Conservation (phyloP, 108 stramenopile species). For the Skeletonema menzelii region DNA sequence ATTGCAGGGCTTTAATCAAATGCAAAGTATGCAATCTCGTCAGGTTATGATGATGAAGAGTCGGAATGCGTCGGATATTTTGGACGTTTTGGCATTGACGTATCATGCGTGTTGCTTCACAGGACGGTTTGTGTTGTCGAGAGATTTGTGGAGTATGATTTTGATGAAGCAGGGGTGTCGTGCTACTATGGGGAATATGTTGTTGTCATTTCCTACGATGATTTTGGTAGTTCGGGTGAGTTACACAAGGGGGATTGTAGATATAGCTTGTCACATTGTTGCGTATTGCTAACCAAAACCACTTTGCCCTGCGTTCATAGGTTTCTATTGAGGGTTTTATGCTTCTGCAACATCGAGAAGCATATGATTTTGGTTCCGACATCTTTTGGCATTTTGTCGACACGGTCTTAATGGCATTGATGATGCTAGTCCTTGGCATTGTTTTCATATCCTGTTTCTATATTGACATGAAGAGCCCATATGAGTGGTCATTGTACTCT, state of each 20-base stretch:
- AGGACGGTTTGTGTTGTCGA: background rate
- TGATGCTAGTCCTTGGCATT: constrained; percentile 24
- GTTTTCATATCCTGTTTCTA: constrained; percentile 29
- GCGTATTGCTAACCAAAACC: background rate
- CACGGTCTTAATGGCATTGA: constrained; percentile 11
- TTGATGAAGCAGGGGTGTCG: background rate
- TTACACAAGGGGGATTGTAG: background rate
- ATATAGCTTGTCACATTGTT: background rate
- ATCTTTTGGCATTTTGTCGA: constrained; percentile 8
- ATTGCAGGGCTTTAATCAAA: background rate
- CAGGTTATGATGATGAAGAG: constrained; percentile 7
- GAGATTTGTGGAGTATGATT: constrained; percentile 1
- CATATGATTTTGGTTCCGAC: background rate
- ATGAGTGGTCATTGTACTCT: constrained; percentile 28
- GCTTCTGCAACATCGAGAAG: constrained; percentile 1
- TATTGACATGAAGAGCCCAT: constrained; percentile 15
- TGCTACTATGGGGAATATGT: background rate
- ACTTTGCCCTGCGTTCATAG: background rate
- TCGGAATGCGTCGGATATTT: background rate
- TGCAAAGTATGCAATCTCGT: constrained; percentile 9
- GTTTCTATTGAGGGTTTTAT: constrained; percentile 6
- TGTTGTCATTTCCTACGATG: background rate
- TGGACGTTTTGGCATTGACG: background rate
- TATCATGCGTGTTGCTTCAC: background rate
- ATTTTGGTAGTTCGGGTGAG: constrained; percentile 1